Evolutionary conservation across 1,284 basidiomycete species (phyloP), one percentile per base, ranked within the genome.

Genomic region (Papiliotrema nemorosa): DNA sequence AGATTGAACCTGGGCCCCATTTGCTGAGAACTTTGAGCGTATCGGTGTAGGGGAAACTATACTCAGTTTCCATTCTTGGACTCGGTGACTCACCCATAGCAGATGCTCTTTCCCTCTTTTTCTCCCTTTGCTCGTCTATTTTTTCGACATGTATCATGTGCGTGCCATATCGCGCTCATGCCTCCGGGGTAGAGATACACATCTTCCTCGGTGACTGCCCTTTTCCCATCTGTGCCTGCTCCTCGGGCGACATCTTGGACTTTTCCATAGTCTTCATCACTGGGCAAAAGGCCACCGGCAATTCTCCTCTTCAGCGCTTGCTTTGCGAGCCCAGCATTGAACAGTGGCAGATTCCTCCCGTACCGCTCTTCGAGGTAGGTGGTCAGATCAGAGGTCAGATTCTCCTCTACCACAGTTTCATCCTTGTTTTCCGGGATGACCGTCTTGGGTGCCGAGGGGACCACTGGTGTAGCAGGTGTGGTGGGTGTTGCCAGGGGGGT

Each of bases 21-120:
- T 99, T 97, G 61, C 94, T 79, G 3, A 99, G 78, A 38, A 96
- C 84, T 75, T 98, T 98, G 54, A 97, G 81, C n/a, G 94, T 97
- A 72, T 98, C 96, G 9, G 86, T 90, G 73, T 97, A 99, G 0
- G 93, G 88, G 74, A 98, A 99, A 18, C 93, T 94, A 65, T 24
- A 16, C 34, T 34, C n/a, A 50, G 49, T 25, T 21, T 5, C 18
- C 24, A 7, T 14, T 14, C 24, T 26, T 18, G 29, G 3, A n/a
- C 25, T 22, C 27, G 13, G 20, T 18, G 2, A 72, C 84, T 57
- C 65, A 91, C 90, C 91, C 92, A 62, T 94, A 96, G 67, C 90
- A 93, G 33, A 92, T 81, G 62, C 88, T 91, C 76, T 92, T 93
- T n/a, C 83, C 84, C 37, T 76, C 69, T 34, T 61, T 57, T 52